Percentiles rank a stretch among this genome's conserved stretches.
These are phyloP conservation scores for Metschnikowia continentalis DNA, from an alignment of 805 yeast genomes.

Conservation along the genomic window DNA sequence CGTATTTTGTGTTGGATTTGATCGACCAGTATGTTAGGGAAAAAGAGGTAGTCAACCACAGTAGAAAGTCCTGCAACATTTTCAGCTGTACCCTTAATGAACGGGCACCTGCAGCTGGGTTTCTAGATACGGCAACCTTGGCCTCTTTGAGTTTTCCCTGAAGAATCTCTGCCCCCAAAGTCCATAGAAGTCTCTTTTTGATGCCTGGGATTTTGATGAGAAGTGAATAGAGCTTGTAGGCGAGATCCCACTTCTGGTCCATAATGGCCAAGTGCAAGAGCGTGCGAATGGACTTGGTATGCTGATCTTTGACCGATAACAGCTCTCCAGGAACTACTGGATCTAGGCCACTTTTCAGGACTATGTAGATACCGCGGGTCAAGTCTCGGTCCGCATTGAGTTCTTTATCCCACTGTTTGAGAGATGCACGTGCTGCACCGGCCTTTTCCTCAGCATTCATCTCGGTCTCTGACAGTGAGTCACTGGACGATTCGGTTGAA, in stretches of 20 bases:
- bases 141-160: neutral
- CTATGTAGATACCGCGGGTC: slow-evolving; percentile 4
- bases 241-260: slow-evolving; percentile 49
- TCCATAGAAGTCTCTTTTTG: slow-evolving; percentile 60
- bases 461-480: neutral
- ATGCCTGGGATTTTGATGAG: slow-evolving; percentile 45
- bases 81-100: neutral
- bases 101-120: neutral
- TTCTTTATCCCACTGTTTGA: slow-evolving; percentile 7
- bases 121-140: slow-evolving; percentile 1
- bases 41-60: slow-evolving; percentile 1
- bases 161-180: slow-evolving; percentile 58
- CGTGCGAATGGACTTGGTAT: slow-evolving; percentile 27
- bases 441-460: neutral
- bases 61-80: slow-evolving; percentile 1
- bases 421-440: slow-evolving; percentile 4
- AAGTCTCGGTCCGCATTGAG: slow-evolving; percentile 6
- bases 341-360: slow-evolving; percentile 12
- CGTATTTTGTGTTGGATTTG: neutral
- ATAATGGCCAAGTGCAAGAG: slow-evolving; percentile 49
- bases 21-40: neutral
- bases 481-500: neutral
- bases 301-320: neutral
- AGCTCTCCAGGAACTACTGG: neutral
- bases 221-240: slow-evolving; percentile 49